These are phyloP conservation scores for Metarhizium brunneum DNA, from an alignment of 2,329 filamentous ascomycete species.

Conservation along the genomic window DNA sequence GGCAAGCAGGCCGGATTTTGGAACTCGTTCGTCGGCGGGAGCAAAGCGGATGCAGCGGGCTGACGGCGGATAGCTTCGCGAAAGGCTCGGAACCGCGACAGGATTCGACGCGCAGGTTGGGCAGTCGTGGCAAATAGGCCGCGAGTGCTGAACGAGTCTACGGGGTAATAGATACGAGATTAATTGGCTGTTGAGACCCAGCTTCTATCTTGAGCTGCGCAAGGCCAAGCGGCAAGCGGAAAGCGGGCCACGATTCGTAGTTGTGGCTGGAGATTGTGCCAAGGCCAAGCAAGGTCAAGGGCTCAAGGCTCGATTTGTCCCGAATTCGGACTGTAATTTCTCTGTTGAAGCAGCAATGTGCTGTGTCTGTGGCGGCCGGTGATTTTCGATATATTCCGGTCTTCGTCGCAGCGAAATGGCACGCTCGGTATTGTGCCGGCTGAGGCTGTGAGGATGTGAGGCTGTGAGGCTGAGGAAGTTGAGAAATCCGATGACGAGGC, in stretches of 20 bases:
- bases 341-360: background rate
- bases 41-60: background rate
- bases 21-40: too few species aligned
- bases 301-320: background rate
- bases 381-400: background rate
- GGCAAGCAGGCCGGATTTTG: too few species aligned
- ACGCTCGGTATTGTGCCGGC: background rate
- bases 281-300: background rate
- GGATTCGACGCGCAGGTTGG: background rate
- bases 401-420: background rate
- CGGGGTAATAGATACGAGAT: too few species aligned
- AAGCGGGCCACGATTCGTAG: constrained; percentile 1
- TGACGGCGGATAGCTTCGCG: background rate
- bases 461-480: too few species aligned
- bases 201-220: background rate
- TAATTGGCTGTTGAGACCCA: background rate
- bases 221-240: background rate
- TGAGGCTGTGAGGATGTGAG: background rate
- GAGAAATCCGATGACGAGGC: background rate
- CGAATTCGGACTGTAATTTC: too few species aligned
- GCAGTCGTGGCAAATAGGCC: background rate
- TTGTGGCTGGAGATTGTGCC: constrained; percentile 7
- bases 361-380: background rate
- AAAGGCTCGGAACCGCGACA: background rate
- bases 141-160: background rate